Conservation (phyloP, 2,329 filamentous ascomycete genomes). For the Cercospora zeae-maydis region DNA sequence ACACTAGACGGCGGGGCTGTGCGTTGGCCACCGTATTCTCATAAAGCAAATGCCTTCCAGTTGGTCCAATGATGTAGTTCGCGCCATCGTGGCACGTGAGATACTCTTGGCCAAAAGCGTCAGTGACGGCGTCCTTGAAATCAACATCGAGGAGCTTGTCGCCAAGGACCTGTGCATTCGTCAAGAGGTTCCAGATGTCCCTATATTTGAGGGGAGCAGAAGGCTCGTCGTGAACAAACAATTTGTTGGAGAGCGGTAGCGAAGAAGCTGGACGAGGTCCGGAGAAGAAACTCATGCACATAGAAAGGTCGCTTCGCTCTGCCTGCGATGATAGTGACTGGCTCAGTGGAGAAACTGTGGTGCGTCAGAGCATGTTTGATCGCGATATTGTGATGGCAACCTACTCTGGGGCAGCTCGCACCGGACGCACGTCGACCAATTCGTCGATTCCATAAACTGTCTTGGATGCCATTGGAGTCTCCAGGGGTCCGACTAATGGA, state of each 20-base stretch:
- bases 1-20: neutral
- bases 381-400: neutral
- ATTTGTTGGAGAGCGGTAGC: neutral
- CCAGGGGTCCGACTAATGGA: no score
- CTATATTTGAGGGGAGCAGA: neutral
- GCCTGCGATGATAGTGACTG: constrained; percentile 15
- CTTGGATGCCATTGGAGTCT: no score
- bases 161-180: constrained; percentile 6
- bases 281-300: neutral
- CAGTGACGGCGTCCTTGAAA: constrained; percentile 16
- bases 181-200: neutral
- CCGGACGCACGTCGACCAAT: no score
- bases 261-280: constrained; percentile 1
- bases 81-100: neutral
- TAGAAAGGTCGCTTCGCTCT: neutral
- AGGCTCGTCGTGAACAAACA: neutral
- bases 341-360: constrained; percentile 1
- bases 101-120: neutral
- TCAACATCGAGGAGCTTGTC: constrained; percentile 11
- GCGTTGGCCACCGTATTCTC: neutral
- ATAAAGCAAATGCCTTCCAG: neutral
- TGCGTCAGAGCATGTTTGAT: no score
- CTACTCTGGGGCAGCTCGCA: no score
- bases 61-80: neutral
- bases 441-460: no score